Conservation (phyloP, 768 basidiomycete species). For the Pilatotrama ljubarskyi region DNA sequence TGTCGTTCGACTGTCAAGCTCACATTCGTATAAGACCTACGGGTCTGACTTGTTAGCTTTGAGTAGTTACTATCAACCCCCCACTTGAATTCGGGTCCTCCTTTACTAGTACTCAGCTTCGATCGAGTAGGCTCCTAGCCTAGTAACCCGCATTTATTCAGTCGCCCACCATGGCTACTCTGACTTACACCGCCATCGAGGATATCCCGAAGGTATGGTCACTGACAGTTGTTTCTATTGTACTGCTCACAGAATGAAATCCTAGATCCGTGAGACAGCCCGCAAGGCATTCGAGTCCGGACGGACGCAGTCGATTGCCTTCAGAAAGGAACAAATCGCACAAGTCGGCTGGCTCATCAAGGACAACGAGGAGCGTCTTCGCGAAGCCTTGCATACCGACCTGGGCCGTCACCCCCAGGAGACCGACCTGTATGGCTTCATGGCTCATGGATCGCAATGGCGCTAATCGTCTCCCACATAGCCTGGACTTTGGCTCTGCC, state of each 20-base stretch:
- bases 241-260: not conserved
- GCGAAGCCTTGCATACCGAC: slow-evolving; percentile 57
- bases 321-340: slow-evolving; percentile 70
- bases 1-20: too few relatives aligned
- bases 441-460: not conserved
- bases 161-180: not conserved
- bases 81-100: too few relatives aligned
- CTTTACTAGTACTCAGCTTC: not conserved
- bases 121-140: not conserved
- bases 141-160: not conserved
- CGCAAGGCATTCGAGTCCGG: slow-evolving; percentile 59
- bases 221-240: not conserved
- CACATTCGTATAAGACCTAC: too few relatives aligned
- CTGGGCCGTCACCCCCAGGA: slow-evolving; percentile 64
- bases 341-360: slow-evolving; percentile 70
- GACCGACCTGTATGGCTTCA: slow-evolving; percentile 41
- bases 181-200: slow-evolving; percentile 21
- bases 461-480: slow-evolving; percentile 26
- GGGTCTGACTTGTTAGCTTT: too few relatives aligned
- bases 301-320: slow-evolving; percentile 61
- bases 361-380: slow-evolving; percentile 64
- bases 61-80: too few relatives aligned
- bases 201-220: slow-evolving; percentile 25
- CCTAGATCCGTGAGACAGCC: slow-evolving; percentile 56
- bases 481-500: slow-evolving; percentile 58